A percentile compares a stretch with the other conserved stretches of the same genome.
Evolutionary conservation across 2,329 filamentous ascomycete genomes (phyloP).

Genomic region (Cladobotryum protrusum): DNA sequence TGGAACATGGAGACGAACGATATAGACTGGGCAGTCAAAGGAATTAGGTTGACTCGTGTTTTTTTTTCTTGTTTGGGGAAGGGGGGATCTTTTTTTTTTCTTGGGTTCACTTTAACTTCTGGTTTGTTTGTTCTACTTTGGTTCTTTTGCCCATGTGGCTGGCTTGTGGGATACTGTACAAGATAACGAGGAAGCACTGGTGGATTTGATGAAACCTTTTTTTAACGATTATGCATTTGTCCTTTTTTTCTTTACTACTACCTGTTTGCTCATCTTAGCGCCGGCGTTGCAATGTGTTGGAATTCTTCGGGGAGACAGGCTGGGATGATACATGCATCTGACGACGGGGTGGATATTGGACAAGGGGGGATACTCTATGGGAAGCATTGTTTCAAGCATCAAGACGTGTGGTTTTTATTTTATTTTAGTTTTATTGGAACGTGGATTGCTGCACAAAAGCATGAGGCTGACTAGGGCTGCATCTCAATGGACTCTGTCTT

Average conservation of each 20-base stretch:
- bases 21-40: constrained; percentile 11
- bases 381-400: too few species aligned
- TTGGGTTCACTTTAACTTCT: constrained; percentile 4
- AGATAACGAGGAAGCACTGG: too few species aligned
- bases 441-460: too few species aligned
- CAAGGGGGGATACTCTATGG: too few species aligned
- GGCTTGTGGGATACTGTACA: too few species aligned
- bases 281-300: constrained; percentile 1
- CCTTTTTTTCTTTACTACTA: constrained; percentile 13
- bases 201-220: too few species aligned
- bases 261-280: constrained; percentile 6
- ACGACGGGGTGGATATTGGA: not conserved
- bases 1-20: constrained; percentile 8
- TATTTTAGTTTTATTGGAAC: too few species aligned
- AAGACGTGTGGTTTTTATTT: too few species aligned
- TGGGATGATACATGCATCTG: constrained; percentile 1
- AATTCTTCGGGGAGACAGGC: not conserved
- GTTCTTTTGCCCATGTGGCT: not conserved
- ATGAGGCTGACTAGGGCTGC: too few species aligned
- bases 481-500: too few species aligned
- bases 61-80: constrained; percentile 5
- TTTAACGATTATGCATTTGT: not conserved
- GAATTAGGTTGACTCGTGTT: not conserved
- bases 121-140: not conserved
- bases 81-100: constrained; percentile 6